These are phyloP conservation scores for Hylodesmum podocarpum DNA, from an alignment of 306 rosid species.

Conservation along the genomic window DNA sequence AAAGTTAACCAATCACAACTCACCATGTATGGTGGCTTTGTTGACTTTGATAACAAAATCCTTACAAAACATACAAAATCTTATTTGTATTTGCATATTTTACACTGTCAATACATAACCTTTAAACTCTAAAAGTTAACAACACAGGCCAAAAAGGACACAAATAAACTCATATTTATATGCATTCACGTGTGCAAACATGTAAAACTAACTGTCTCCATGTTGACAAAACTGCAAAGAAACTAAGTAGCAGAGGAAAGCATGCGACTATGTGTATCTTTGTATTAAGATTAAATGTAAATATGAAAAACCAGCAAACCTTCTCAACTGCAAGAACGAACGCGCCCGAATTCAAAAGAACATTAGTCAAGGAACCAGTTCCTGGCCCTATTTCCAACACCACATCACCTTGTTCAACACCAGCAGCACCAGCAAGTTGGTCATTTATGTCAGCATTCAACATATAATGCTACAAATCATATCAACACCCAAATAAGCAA, in stretches of 20 bases:
- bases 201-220: not conserved
- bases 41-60: too few species aligned
- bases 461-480: constrained; percentile 79
- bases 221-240: constrained; percentile 11
- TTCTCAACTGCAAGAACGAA: constrained; percentile 83
- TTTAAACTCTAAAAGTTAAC: too few species aligned
- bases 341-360: constrained; percentile 69
- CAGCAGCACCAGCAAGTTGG: constrained; percentile 65
- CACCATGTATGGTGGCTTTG: too few species aligned
- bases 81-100: too few species aligned
- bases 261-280: not conserved
- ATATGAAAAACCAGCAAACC: constrained; percentile 46
- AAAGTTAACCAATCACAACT: too few species aligned
- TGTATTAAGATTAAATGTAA: not conserved
- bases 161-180: constrained; percentile 7
- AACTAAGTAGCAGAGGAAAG: constrained; percentile 14
- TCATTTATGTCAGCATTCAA: constrained; percentile 72
- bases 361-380: constrained; percentile 85
- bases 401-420: constrained; percentile 66
- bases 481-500: constrained; percentile 19
- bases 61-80: too few species aligned
- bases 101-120: too few species aligned
- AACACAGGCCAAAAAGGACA: not conserved
- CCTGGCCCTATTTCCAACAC: constrained; percentile 94
- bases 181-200: not conserved